Percentiles rank a stretch among this genome's conserved stretches.
Conservation (phyloP, 495 filamentous ascomycete genomes). For the Talaromyces proteolyticus region DNA sequence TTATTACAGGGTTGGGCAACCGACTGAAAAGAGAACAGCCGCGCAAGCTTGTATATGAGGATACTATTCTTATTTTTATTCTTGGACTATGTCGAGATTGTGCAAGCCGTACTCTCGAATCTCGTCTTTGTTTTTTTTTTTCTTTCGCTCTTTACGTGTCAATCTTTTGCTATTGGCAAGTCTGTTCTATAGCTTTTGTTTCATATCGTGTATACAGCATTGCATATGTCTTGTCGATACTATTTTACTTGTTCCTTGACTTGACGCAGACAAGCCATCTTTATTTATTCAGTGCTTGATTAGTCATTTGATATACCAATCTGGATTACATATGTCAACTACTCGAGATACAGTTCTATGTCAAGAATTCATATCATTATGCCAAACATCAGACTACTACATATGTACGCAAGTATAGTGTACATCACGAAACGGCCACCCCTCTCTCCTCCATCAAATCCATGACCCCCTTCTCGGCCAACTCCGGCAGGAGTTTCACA, state of each 20-base stretch:
- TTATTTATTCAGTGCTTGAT: no score
- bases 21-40: background rate
- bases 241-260: no score
- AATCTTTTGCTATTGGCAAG: conserved; percentile 10
- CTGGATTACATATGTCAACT: no score
- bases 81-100: background rate
- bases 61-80: background rate
- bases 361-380: background rate
- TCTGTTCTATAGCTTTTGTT: conserved; percentile 9
- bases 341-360: no score
- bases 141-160: conserved; percentile 8
- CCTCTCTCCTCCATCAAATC: conserved; percentile 71
- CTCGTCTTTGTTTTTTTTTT: conserved; percentile 8
- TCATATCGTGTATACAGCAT: no score
- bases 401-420: background rate
- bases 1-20: background rate
- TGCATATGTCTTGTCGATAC: no score
- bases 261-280: no score
- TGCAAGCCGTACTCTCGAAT: background rate
- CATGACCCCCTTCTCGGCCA: conserved; percentile 64
- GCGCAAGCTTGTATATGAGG: background rate
- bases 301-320: conserved; percentile 7
- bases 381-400: background rate
- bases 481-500: conserved; percentile 74
- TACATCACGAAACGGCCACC: conserved; percentile 12